Evolutionary conservation across 495 filamentous ascomycete genomes (phyloP), one percentile per base, ranked within the genome.

Genomic region (Daldinia bambusicola): DNA sequence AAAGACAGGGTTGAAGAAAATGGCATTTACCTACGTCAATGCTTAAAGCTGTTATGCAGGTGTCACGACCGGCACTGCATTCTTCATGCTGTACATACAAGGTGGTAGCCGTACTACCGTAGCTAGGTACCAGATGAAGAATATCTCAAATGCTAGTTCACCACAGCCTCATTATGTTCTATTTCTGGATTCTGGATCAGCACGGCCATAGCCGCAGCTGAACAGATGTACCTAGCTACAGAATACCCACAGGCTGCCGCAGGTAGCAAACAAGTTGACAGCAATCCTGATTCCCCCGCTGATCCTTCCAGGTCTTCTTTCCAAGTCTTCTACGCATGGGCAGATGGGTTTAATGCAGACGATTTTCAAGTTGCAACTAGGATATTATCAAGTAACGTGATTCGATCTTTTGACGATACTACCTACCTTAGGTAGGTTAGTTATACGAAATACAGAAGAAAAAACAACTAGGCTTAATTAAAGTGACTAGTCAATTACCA

Each of bases 91-190:
- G 43, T 48, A 48, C 32, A 48, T 48, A 16, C 43, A 48, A 48
- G 43, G 32, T 34, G 32, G 32, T 34, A 34, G 32, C n/a, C n/a
- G n/a, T n/a, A n/a, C 26, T 3, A 26, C 26, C 26, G 34, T 36
- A 36, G 34, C 6, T 36, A 34, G 32, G 32, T 34, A 34, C 22
- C 26, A 52, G 10, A 31, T 52, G 50, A 14, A 31, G 50, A 14
- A 30, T 61, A 58, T 50, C 55, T n/a, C n/a, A n/a, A 55, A 16
- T 26, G 55, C 59, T 63, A 59, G 51, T 20, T 9, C 9, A 51
- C 51, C 71, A 74, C 38, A 74, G 74, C 74, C 74, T 74, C 74
- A 65, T 69, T 65, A 6, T 69, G 67, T 69, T 61, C 74, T 76
- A 76, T 76, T 76, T 71, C 50, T 12, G 38, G 70, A 69, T 76